Evolutionary conservation across 2,329 filamentous ascomycete species (phyloP), one percentile per base, ranked within the genome.

Genomic region (Verticillium alfalfae): DNA sequence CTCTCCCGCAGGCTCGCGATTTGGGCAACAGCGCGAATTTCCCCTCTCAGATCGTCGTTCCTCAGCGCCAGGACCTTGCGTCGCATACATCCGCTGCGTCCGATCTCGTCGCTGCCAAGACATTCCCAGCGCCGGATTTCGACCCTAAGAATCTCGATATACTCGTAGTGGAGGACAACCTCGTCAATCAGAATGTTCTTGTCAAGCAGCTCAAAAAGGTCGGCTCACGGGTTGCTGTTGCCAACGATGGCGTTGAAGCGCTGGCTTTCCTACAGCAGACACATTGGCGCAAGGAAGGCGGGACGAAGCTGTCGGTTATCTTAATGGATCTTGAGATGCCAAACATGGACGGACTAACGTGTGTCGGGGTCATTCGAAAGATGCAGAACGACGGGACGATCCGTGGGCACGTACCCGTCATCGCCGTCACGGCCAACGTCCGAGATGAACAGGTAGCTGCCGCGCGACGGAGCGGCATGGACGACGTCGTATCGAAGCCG

Each of bases 161-260:
- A 2, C 74, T 89, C 8, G 75, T 89, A 3, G 87, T 90, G 0
- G 87, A 90, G 70, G 87, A 90, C 68, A 89, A 90, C 67, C 76
- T 81, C 4, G 87, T 88, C 64, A 90, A 90, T 69, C 87, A 89
- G 68, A 88, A 87, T 66, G 87, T 88, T 49, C 73, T 89, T 1
- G 74, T 88, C n/a, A 87, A 86, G 58, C 88, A 87, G 69, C 75
- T 90, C 5, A 78, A 78, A 61, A 88, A 87, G 67, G 80, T 83
- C 16, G 81, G 83, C 5, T 81, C 88, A 61, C 78, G 78, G 4
- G 85, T 86, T 4, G 84, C 85, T 61, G 84, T 84, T 0, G 87
- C 85, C 5, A 75, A 86, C 45, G 87, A 90, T 67, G 87, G 87
- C 5, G 76, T 87, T 2, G 85, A 89, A 70, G 88, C 58, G 0